Evolutionary conservation across 805 yeast genomes (phyloP).

Genomic region (Candida morakotiae): DNA sequence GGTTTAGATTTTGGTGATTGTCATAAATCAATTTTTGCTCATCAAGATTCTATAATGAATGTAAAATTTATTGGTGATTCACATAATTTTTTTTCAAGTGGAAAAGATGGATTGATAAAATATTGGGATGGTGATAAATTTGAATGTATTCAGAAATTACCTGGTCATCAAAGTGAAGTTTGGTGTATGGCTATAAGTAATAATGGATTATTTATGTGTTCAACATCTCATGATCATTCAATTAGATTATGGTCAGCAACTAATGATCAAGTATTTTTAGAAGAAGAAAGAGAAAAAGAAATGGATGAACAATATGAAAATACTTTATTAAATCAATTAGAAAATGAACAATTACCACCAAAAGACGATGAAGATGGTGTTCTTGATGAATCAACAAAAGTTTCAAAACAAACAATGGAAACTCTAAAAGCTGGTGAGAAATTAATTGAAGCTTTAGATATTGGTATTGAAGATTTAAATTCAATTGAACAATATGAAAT

Average conservation of each 20-base stretch:
- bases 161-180: slow-evolving; percentile 84
- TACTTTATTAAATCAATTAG: slow-evolving; percentile 70
- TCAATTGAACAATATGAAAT: slow-evolving; percentile 48
- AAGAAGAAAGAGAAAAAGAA: slow-evolving; percentile 95
- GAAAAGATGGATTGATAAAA: slow-evolving; percentile 85
- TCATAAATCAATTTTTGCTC: slow-evolving; percentile 94
- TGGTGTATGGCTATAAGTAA: slow-evolving; percentile 84
- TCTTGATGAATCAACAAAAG: slow-evolving; percentile 56
- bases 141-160: slow-evolving; percentile 83
- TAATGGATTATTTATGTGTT: slow-evolving; percentile 66
- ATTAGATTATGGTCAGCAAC: slow-evolving; percentile 91
- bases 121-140: slow-evolving; percentile 99
- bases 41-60: slow-evolving; percentile 91
- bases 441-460: slow-evolving; percentile 85
- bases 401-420: slow-evolving; percentile 80
- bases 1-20: slow-evolving; percentile 99
- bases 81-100: slow-evolving; percentile 84
- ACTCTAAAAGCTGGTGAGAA: slow-evolving; percentile 93
- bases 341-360: slow-evolving; percentile 41
- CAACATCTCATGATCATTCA: slow-evolving; percentile 91
- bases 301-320: slow-evolving; percentile 87
- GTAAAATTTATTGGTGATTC: slow-evolving; percentile 81
- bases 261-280: slow-evolving; percentile 92
- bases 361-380: slow-evolving; percentile 36
- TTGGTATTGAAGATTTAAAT: slow-evolving; percentile 70